Evolutionary conservation across 768 basidiomycete genomes (phyloP).

Genomic region (Rossbeevera mucosa): DNA sequence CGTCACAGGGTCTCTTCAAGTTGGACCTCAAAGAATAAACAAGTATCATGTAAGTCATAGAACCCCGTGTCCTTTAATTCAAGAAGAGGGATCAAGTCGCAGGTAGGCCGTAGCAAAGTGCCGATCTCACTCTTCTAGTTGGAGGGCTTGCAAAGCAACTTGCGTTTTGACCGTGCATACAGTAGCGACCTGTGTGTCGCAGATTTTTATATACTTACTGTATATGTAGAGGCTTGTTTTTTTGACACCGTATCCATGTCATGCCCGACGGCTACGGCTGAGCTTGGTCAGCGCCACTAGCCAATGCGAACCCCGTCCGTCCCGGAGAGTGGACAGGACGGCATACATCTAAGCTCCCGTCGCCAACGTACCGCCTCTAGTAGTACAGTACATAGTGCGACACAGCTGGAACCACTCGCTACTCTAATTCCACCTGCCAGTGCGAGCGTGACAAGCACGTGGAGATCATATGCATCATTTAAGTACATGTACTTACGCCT

Average conservation of each 20-base stretch:
- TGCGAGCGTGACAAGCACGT: not conserved
- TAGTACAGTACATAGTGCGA: not conserved
- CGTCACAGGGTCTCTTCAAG: too few species aligned
- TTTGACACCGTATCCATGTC: not conserved
- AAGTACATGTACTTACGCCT: not conserved
- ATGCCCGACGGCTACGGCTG: not conserved
- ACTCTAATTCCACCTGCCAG: not conserved
- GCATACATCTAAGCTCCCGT: not conserved
- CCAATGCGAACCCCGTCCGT: not conserved
- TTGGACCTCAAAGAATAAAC: too few species aligned
- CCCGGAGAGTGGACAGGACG: not conserved
- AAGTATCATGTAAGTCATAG: too few species aligned
- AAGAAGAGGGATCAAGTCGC: too few species aligned
- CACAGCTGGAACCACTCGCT: not conserved
- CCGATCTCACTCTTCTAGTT: too few species aligned
- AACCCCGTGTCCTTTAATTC: too few species aligned
- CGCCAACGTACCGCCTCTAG: not conserved
- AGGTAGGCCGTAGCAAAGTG: too few species aligned
- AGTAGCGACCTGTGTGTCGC: not conserved
- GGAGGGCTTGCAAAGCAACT: too few species aligned
- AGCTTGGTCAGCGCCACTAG: not conserved
- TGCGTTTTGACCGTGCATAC: too few species aligned
- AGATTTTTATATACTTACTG: too few species aligned
- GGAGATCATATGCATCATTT: not conserved
- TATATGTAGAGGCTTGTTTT: not conserved